These are phyloP conservation scores for Neurospora sp. DNA, from an alignment of 495 filamentous ascomycete species.

Conservation along the genomic window DNA sequence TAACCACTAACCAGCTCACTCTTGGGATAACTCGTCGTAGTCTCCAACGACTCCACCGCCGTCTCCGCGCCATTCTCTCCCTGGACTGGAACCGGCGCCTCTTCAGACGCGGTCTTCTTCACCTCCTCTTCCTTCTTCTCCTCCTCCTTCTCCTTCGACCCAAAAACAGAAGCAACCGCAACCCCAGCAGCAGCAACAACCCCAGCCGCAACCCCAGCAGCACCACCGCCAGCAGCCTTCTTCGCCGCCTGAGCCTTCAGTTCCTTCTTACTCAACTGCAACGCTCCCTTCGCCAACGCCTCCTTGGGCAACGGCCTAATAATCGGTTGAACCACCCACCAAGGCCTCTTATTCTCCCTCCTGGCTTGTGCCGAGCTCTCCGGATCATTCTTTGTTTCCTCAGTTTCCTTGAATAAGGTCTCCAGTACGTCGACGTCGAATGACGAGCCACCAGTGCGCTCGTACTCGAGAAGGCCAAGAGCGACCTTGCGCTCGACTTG, in stretches of 20 bases:
- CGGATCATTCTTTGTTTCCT: conserved; percentile 16
- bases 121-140: conserved; percentile 3
- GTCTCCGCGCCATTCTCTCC: not conserved
- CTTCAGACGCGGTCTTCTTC: conserved; percentile 12
- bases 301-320: conserved; percentile 82
- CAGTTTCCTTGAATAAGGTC: conserved; percentile 8
- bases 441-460: conserved; percentile 36
- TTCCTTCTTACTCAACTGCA: conserved; percentile 52
- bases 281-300: conserved; percentile 68
- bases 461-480: conserved; percentile 65
- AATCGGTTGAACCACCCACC: conserved; percentile 90
- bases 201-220: conserved; percentile 7
- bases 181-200: too few species aligned
- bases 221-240: not conserved
- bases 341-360: conserved; percentile 64
- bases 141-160: too few species aligned
- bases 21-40: conserved; percentile 7
- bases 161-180: too few species aligned
- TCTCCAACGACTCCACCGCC: conserved; percentile 6
- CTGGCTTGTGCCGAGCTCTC: conserved; percentile 60
- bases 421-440: conserved; percentile 31
- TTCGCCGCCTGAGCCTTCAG: conserved; percentile 23
- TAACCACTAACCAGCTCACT: conserved; percentile 22
- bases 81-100: not conserved
- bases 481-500: conserved; percentile 57